Base-by-base conservation (phyloP, 2,329 filamentous ascomycete genomes). In the Aureobasidium subglaciale region DNA sequence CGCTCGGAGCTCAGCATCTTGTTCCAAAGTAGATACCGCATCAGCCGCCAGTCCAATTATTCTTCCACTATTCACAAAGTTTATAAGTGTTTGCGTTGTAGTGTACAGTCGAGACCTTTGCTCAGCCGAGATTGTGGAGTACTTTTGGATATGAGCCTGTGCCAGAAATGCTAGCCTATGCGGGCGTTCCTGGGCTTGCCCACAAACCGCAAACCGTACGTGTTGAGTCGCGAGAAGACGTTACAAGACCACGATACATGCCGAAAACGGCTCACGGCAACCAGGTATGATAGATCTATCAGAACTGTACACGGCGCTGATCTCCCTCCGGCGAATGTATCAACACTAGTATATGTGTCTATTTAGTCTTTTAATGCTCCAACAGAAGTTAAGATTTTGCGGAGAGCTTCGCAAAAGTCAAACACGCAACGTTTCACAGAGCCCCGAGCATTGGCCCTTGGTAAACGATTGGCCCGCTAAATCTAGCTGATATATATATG, bases 231-330 rank as follows among this genome's bases (percentile, higher is more conserved):
- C n/a, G 48, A 13, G 38, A 25, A 16, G n/a, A 38, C 46, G 46
- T 18, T 49, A 15, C 13, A 13, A 27, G 37, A 30, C 20, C 34
- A n/a, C n/a, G 30, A 20, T 38, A 43, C 15, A 22, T 34, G 38
- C 50, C 50, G 37, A 32, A 34, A 53, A 43, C 50, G 37, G 50
- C 37, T 30, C 50, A 43, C 38, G 38, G 50, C 20, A 43, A 38
- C 50, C 38, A 37, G 37, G 25, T 18, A 24, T 38, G 22, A 38
- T 18, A 38, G 46, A 50, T 52, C 35, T 40, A 16, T 32, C 32
- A 7, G 3, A 27, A 52, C 34, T 41, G 24, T 13, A 52, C 24
- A 41, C 15, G 13, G 32, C 11, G 35, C 5, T 41, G 35, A 52
- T 52, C 48, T 30, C 16, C 25, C 10, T 25, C 48, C 35, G 48